These are phyloP conservation scores for Warburgia ugandensis DNA, from an alignment of 164 flowering plant genomes.

Conservation along the genomic window DNA sequence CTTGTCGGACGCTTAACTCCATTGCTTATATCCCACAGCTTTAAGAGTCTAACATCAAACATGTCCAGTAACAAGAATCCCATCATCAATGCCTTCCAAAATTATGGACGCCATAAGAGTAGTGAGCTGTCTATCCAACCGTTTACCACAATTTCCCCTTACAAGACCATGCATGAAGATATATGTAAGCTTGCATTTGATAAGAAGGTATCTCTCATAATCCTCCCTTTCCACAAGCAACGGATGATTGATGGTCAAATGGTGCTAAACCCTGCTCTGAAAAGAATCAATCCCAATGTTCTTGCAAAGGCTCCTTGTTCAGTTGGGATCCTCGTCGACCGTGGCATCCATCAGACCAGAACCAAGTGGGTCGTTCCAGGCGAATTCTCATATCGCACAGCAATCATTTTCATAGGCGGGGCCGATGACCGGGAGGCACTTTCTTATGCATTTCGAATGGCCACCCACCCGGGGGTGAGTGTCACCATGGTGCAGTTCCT, in stretches of 20 bases:
- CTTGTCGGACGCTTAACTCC: constrained; percentile 37
- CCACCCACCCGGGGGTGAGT: constrained; percentile 1
- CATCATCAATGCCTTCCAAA: constrained; percentile 33
- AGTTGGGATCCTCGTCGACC: constrained; percentile 40
- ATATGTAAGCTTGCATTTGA: constrained; percentile 26
- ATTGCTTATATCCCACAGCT: constrained; percentile 25
- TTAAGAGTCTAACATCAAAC: background rate
- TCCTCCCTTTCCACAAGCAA: constrained; percentile 24
- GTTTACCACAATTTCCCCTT: constrained; percentile 6
- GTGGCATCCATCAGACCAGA: background rate
- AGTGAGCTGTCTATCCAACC: constrained; percentile 3
- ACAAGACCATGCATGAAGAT: constrained; percentile 33
- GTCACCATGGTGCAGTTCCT: constrained; percentile 9
- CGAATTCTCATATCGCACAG: constrained; percentile 8
- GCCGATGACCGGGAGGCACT: constrained; percentile 33
- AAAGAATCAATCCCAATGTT: constrained; percentile 24
- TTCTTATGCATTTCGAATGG: constrained; percentile 16
- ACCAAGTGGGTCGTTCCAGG: too few species aligned
- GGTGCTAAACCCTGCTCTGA: background rate
- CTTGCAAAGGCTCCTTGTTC: constrained; percentile 47
- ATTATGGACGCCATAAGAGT: constrained; percentile 1
- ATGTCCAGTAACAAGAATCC: constrained; percentile 11
- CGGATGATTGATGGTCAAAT: constrained; percentile 3
- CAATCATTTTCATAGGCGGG: constrained; percentile 32
- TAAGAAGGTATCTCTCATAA: constrained; percentile 13